These are phyloP conservation scores for Botrytis hyacinthi DNA, from an alignment of 2,329 filamentous ascomycete species.

Conservation along the genomic window DNA sequence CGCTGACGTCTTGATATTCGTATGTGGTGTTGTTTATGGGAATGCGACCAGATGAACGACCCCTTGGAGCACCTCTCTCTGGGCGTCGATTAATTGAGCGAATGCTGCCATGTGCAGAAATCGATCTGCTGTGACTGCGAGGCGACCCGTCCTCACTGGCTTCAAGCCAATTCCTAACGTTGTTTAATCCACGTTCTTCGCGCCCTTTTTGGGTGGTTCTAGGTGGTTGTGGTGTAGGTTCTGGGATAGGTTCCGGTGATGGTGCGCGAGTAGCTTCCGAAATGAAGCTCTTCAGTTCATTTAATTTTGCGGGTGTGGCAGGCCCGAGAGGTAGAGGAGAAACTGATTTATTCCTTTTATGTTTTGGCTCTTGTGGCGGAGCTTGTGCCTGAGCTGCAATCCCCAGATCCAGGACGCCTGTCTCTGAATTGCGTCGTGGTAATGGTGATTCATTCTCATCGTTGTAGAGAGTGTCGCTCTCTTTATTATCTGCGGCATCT, in stretches of 20 bases:
- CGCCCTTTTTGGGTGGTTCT: slow-evolving; percentile 23
- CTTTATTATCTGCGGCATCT: slow-evolving; percentile 16
- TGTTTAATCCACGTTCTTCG: slow-evolving; percentile 15
- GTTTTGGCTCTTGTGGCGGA: slow-evolving; percentile 17
- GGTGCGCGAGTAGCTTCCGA: slow-evolving; percentile 22
- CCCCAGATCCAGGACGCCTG: slow-evolving; percentile 33
- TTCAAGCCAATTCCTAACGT: slow-evolving; percentile 35
- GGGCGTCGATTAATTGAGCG: slow-evolving; percentile 30
- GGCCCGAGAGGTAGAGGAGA: slow-evolving; percentile 22
- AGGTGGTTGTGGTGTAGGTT: slow-evolving; percentile 13
- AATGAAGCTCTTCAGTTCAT: slow-evolving; percentile 22
- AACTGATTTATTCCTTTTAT: slow-evolving; percentile 32
- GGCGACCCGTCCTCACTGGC: slow-evolving; percentile 22
- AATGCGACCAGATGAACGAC: slow-evolving; percentile 19
- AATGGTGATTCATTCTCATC: slow-evolving; percentile 24
- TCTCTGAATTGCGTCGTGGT: slow-evolving; percentile 39
- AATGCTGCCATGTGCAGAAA: slow-evolving; percentile 34
- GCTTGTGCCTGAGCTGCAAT: slow-evolving; percentile 21
- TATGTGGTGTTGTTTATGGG: slow-evolving; percentile 22
- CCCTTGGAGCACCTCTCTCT: slow-evolving; percentile 18
- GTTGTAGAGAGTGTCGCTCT: slow-evolving; percentile 23
- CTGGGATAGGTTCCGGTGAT: slow-evolving; percentile 12
- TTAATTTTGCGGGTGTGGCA: slow-evolving; percentile 12
- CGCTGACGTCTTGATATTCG: slow-evolving; percentile 29
- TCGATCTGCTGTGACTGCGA: slow-evolving; percentile 30